Conservation (phyloP, 2,329 filamentous ascomycete genomes). For the Magnaporthales sp. region DNA sequence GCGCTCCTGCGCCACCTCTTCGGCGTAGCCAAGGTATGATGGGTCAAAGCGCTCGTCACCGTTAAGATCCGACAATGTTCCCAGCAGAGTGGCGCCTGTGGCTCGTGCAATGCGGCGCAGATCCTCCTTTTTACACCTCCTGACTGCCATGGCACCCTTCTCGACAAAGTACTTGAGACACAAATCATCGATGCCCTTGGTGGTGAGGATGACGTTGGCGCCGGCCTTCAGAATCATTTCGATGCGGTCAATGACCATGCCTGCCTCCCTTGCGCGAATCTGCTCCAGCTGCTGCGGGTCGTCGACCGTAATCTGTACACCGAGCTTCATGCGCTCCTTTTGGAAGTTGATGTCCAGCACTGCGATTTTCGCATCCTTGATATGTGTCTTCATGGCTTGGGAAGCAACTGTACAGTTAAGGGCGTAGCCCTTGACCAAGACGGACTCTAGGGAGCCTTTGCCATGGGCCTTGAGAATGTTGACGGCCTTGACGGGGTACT, state of each 20-base stretch:
- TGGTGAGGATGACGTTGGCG: conserved; percentile 92
- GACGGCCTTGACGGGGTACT: conserved; percentile 98
- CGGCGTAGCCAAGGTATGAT: conserved; percentile 80
- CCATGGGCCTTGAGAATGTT: conserved; percentile 98
- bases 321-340: conserved; percentile 98
- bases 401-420: conserved; percentile 98
- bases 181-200: conserved; percentile 96
- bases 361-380: conserved; percentile 93
- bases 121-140: conserved; percentile 98
- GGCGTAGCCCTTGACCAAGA: conserved; percentile 92
- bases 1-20: conserved; percentile 95
- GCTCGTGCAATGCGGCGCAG: conserved; percentile 91
- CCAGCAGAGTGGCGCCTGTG: conserved; percentile 86
- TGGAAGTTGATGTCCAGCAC: conserved; percentile 96
- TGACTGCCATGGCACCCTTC: conserved; percentile 88
- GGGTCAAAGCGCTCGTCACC: conserved; percentile 95
- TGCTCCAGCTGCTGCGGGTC: conserved; percentile 96
- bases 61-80: conserved; percentile 90
- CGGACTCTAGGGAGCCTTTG: conserved; percentile 80
- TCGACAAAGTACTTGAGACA: conserved; percentile 92
- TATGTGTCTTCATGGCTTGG: conserved; percentile 91
- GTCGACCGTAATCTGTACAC: conserved; percentile 96
- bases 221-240: conserved; percentile 98
- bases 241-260: conserved; percentile 86
- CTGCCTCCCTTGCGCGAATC: conserved; percentile 85